Conservation (phyloP, 1,284 basidiomycete genomes). For the Pseudomicrostroma phylloplanum region DNA sequence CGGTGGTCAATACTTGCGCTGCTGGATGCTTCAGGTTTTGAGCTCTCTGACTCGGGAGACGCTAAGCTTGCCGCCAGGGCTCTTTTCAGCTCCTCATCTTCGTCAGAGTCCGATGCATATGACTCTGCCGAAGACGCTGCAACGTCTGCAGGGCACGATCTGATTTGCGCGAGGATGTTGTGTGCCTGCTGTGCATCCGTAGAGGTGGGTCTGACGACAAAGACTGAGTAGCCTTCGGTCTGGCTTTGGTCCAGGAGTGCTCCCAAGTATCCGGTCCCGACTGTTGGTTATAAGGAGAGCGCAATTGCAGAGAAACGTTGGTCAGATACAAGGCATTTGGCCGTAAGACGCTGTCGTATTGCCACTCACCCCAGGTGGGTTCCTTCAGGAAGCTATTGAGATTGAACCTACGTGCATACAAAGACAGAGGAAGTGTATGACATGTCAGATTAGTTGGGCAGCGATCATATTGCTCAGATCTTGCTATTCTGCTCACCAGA, state of each 20-base stretch:
- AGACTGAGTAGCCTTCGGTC: constrained; percentile 43
- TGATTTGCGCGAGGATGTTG: constrained; percentile 17
- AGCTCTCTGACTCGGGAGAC: too few relatives aligned
- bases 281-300: too few relatives aligned
- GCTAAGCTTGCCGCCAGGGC: too few relatives aligned
- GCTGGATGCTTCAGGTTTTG: not conserved
- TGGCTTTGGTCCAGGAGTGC: constrained; percentile 41
- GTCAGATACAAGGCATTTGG: too few relatives aligned
- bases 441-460: not conserved
- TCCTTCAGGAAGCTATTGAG: constrained; percentile 42
- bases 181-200: constrained; percentile 10
- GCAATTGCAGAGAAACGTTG: too few relatives aligned
- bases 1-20: not conserved
- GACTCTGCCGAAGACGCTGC: not conserved
- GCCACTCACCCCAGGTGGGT: constrained; percentile 28
- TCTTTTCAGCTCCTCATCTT: not conserved
- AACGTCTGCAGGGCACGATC: constrained; percentile 24
- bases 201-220: constrained; percentile 27
- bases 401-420: constrained; percentile 28
- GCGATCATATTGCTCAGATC: constrained; percentile 1
- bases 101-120: not conserved
- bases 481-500: constrained; percentile 19
- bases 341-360: too few relatives aligned
- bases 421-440: not conserved
- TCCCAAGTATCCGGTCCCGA: constrained; percentile 40